These are phyloP conservation scores for Fusarium compactum DNA, from an alignment of 2,329 filamentous ascomycete species.

Conservation along the genomic window DNA sequence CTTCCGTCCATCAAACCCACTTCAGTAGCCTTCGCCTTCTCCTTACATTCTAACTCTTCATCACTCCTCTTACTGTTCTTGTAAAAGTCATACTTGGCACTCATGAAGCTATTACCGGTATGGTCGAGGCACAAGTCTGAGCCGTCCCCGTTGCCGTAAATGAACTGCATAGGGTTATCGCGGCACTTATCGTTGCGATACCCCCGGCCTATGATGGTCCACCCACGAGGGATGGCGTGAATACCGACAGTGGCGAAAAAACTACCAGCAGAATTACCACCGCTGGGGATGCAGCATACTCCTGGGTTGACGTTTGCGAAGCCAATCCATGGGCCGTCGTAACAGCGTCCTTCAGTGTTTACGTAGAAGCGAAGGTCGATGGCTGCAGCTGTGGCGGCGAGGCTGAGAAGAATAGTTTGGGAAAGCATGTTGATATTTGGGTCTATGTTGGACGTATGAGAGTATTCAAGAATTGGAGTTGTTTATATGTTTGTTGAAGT, in stretches of 20 bases:
- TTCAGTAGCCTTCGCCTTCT: neutral
- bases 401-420: neutral
- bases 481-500: too few relatives aligned
- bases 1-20: neutral
- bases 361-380: neutral
- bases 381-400: neutral
- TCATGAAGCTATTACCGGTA: neutral
- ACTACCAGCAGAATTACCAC: neutral
- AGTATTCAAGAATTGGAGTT: too few relatives aligned
- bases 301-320: neutral
- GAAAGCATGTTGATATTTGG: neutral
- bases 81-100: neutral
- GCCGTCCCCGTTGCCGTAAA: neutral
- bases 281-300: neutral
- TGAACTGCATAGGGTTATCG: fast-evolving
- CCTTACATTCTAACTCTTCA: neutral
- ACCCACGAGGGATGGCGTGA: neutral
- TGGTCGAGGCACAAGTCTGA: neutral
- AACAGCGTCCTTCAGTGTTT: neutral
- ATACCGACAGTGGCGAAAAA: neutral
- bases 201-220: neutral
- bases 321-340: neutral
- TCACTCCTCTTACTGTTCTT: neutral
- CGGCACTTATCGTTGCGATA: neutral
- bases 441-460: too few relatives aligned